Percentiles rank a stretch among this genome's conserved stretches.
phyloP scores from a whole-genome alignment of 2,329 filamentous ascomycete genomes.

The Aspergillus sp. region DNA sequence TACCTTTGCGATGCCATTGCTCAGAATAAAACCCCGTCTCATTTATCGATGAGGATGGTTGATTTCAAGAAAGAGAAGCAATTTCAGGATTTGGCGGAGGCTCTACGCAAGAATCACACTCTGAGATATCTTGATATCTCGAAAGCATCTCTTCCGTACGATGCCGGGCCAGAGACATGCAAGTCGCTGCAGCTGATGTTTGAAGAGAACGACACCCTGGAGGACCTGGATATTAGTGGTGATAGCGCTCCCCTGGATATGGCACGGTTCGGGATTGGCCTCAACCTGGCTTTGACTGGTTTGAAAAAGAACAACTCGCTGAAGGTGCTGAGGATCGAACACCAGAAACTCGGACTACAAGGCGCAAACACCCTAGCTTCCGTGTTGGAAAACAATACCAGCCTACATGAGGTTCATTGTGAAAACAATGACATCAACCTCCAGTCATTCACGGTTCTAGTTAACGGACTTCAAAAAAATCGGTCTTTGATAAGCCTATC shows the following conservation, averaged over 20 bases:
- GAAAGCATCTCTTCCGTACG: slow-evolving; percentile 67
- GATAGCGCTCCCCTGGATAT: slow-evolving; percentile 71
- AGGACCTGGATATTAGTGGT: slow-evolving; percentile 68
- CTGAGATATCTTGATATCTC: slow-evolving; percentile 68
- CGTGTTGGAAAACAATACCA: slow-evolving; percentile 64
- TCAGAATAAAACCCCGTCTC: slow-evolving; percentile 59
- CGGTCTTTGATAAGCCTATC: slow-evolving; percentile 62
- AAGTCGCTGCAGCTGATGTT: slow-evolving; percentile 64
- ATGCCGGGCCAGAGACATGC: slow-evolving; percentile 67
- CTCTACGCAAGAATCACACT: slow-evolving; percentile 62
- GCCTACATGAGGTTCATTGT: slow-evolving; percentile 65
- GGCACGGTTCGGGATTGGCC: slow-evolving; percentile 66
- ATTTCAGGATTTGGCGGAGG: slow-evolving; percentile 63
- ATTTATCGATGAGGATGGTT: slow-evolving; percentile 66
- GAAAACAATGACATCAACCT: slow-evolving; percentile 71
- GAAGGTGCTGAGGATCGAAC: slow-evolving; percentile 62
- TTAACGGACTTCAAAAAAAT: slow-evolving; percentile 68
- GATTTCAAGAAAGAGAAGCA: slow-evolving; percentile 66
- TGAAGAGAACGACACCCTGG: slow-evolving; percentile 64
- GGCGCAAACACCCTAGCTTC: slow-evolving; percentile 69
- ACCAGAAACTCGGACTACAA: slow-evolving; percentile 68
- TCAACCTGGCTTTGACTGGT: slow-evolving; percentile 65
- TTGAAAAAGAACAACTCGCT: slow-evolving; percentile 64
- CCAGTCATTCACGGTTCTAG: slow-evolving; percentile 67
- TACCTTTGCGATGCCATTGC: slow-evolving; percentile 45